A percentile compares a stretch with the other conserved stretches of the same genome.
phyloP scores from a whole-genome alignment of 2,329 filamentous ascomycete genomes.

The Ophiostoma sp. region DNA sequence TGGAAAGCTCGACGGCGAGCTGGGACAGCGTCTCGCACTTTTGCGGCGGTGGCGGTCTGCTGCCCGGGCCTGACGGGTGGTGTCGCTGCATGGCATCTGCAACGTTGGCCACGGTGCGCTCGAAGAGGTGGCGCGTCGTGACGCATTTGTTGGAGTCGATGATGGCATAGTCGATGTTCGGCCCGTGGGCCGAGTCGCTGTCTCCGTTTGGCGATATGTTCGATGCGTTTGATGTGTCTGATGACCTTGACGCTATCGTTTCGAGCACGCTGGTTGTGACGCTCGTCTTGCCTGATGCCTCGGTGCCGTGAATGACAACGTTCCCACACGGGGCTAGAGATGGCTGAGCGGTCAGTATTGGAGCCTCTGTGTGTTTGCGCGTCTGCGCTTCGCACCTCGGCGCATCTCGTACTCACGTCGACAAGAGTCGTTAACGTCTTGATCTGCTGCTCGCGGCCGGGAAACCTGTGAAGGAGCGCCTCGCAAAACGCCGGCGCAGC shows the following conservation, averaged over 20 bases:
- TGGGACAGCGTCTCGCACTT: conserved; percentile 73
- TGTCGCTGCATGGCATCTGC: conserved; percentile 41
- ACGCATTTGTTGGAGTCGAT: conserved; percentile 71
- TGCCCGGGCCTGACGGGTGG: conserved; percentile 39
- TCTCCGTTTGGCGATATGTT: conserved; percentile 41
- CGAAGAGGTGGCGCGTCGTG: conserved; percentile 69
- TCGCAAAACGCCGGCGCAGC: not conserved
- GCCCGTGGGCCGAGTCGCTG: conserved; percentile 36
- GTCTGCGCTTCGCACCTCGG: not conserved
- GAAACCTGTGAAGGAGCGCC: conserved; percentile 43
- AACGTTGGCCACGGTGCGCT: conserved; percentile 60
- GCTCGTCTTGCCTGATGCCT: conserved; percentile 79
- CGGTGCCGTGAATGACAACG: conserved; percentile 74
- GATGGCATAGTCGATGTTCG: conserved; percentile 51
- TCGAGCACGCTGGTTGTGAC: conserved; percentile 60
- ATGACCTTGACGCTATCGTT: conserved; percentile 30
- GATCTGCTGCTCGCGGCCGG: conserved; percentile 55
- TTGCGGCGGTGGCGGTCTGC: conserved; percentile 41
- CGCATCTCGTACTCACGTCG: conserved; percentile 36
- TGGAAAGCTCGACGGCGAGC: conserved; percentile 65
- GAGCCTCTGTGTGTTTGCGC: not conserved
- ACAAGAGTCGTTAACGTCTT: conserved; percentile 53
- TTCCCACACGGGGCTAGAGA: conserved; percentile 64
- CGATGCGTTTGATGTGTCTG: conserved; percentile 17
- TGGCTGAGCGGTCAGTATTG: conserved; percentile 40